Base-by-base conservation (phyloP, 1,284 basidiomycete genomes). In the Cryptococcus sp. region DNA sequence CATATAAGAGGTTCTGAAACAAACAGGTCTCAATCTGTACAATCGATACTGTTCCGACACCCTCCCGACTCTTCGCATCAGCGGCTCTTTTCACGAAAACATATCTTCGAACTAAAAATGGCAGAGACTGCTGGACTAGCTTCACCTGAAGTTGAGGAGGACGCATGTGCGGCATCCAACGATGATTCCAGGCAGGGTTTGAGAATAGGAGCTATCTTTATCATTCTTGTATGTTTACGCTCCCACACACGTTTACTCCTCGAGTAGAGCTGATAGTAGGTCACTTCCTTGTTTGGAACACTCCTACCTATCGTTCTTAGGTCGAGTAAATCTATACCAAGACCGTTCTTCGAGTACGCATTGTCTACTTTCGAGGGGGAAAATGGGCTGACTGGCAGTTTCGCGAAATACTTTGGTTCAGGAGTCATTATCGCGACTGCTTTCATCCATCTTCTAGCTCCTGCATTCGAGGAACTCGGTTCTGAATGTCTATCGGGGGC, bases 331-430 rank as follows among this genome's bases (percentile, higher is more conserved):
- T 16, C 80, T 74, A 78, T 92, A 2, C 88, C 89, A 2, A 79
- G 78, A 46, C 55, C 70, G 11, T 75, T 85, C 1, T 91, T 88
- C 60, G 85, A 92, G 87, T 90, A 52, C 53, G 86, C 43, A 9
- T 19, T 44, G 11, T 25, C 31, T n/a, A n/a, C 31, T 46, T 34
- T 10, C 41, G 3, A 22, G 24, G 4, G 39, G 34, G 37, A 22
- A 31, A 7, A 36, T n/a, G 11, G 16, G 3, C 47, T 45, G 36
- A 46, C 21, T 14, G 14, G 21, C 46, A 63, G 86, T 44, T 91
- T 94, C 68, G 87, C 88, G 25, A 96, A 94, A 75, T 98, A 88
- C 77, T 97, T 97, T 75, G 94, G 94, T 45, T 91, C 89, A 7
- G 91, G 90, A 25, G 88, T 94, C 55, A 92, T 93, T 68, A 88